phyloP scores from a whole-genome alignment of 352 stramenopile genomes.

The Globisporangium acanthophoron region DNA sequence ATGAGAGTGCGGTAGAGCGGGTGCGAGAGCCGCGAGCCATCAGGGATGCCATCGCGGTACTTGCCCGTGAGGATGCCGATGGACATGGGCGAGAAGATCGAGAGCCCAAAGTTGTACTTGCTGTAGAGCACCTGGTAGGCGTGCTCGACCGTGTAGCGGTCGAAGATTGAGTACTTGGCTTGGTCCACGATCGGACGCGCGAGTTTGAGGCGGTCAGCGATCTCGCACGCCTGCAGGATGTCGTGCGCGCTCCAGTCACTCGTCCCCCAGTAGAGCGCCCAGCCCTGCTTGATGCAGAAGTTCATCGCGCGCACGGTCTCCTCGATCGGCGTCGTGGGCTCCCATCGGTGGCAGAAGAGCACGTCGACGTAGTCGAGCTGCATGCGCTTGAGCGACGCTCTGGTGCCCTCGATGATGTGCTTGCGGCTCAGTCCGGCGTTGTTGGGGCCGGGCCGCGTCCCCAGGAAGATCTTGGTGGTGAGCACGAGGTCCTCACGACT shows the following conservation, averaged over 20 bases:
- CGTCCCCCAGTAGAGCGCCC: conserved; percentile 40
- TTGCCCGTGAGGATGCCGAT: conserved; percentile 52
- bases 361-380: conserved; percentile 40
- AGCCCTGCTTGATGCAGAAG: conserved; percentile 29
- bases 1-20: conserved; percentile 3
- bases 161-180: conserved; percentile 47
- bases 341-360: conserved; percentile 43
- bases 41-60: conserved; percentile 27
- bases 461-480: conserved; percentile 52
- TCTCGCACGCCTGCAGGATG: conserved; percentile 42
- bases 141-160: conserved; percentile 41
- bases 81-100: conserved; percentile 37
- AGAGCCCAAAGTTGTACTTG: conserved; percentile 42
- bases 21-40: conserved; percentile 21
- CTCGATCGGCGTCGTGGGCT: conserved; percentile 15
- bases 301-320: conserved; percentile 37
- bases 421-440: conserved; percentile 26
- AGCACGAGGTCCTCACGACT: conserved; percentile 45
- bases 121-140: conserved; percentile 46
- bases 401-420: conserved; percentile 41
- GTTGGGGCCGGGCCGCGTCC: conserved; percentile 19
- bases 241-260: conserved; percentile 41
- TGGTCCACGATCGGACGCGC: conserved; percentile 36
- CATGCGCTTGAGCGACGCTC: conserved; percentile 34
- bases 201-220: conserved; percentile 23